Evolutionary conservation across 208 protist genomes (phyloP), one percentile per base, ranked within the genome.

Genomic region (Leishmania amazonensis): DNA sequence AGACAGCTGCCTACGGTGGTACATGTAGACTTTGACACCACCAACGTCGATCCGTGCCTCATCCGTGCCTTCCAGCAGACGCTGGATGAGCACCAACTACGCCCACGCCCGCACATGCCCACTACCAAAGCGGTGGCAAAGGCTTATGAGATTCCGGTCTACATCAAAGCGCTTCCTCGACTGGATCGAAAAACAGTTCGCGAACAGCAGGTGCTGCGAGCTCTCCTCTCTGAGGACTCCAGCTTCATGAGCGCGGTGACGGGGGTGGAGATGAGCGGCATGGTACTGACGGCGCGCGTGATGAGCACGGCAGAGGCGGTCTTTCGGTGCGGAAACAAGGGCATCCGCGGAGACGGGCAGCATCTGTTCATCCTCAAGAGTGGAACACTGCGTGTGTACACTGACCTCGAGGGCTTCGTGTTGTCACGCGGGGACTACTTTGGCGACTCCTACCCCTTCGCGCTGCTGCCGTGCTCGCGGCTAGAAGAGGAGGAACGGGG

Each of bases 291-390:
- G 47, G 90, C 91, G 62, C 87, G 84, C 24, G 80, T 87, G 40
- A 93, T 96, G 87, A 89, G 84, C 38, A 89, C 86, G 35, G 88
- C 83, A 28, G 91, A 93, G 77, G 90, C 84, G 11, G 72, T 93
- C 31, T 88, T 84, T 53, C 85, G 88, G 40, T 93, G 88, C 71
- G 74, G 85, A 8, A 24, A 78, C 51, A 72, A 68, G 6, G 93
- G 93, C 38, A 57, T 96, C n/a, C 88, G 87, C 57, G 93, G 93
- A 0, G 93, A 96, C 62, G 90, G 90, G 0, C 65, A 85, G 58
- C 85, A 94, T 76, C 83, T 96, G 2, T 96, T 96, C 77, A 54
- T 96, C 8, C 1, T 96, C 19, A 93, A 96, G 78, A 91, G 86
- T 28, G 93, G 93, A 28, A 40, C 73, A 28, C 38, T 96, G 28